Percentiles rank a stretch among this genome's conserved stretches.
phyloP scores from a whole-genome alignment of 2,329 filamentous ascomycete species.

The Helminthosporium solani region DNA sequence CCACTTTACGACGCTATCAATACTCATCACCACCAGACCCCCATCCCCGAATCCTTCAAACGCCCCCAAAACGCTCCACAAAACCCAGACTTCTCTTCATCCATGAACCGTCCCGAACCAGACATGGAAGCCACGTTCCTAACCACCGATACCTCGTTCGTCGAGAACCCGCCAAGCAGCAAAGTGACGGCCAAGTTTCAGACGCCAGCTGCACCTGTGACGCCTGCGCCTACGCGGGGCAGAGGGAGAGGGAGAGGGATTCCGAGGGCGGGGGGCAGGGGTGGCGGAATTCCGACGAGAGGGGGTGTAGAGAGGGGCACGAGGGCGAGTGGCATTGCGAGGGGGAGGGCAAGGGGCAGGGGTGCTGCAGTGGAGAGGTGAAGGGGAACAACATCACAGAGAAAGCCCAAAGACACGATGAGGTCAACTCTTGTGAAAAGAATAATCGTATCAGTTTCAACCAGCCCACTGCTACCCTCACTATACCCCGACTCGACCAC shows the following conservation, averaged over 20 bases:
- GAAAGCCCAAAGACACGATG: not conserved
- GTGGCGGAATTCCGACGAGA: conserved; percentile 37
- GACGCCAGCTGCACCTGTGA: conserved; percentile 27
- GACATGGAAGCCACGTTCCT: conserved; percentile 82
- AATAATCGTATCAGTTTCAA: too few species aligned
- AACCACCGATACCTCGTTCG: conserved; percentile 89
- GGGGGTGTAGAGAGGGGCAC: conserved; percentile 33
- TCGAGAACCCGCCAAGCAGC: conserved; percentile 73
- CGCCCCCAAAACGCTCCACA: conserved; percentile 31
- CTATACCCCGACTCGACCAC: too few species aligned
- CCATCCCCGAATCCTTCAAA: conserved; percentile 79
- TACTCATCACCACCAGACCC: conserved; percentile 62
- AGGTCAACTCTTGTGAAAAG: too few species aligned
- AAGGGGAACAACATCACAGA: not conserved
- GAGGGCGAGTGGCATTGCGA: conserved; percentile 40
- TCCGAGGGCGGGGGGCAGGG: conserved; percentile 35
- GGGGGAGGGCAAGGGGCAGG: conserved; percentile 38
- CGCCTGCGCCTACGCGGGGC: conserved; percentile 26
- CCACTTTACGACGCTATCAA: too few species aligned
- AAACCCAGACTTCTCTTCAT: conserved; percentile 17
- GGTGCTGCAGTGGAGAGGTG: conserved; percentile 33
- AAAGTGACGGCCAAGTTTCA: conserved; percentile 49
- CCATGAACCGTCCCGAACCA: conserved; percentile 23
- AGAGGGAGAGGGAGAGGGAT: conserved; percentile 39
- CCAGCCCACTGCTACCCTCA: not conserved